Percentiles rank a stretch among this genome's conserved stretches.
Evolutionary conservation across 371 early-diverging fungal species (phyloP).

Genomic region (Mucor ambiguus): DNA sequence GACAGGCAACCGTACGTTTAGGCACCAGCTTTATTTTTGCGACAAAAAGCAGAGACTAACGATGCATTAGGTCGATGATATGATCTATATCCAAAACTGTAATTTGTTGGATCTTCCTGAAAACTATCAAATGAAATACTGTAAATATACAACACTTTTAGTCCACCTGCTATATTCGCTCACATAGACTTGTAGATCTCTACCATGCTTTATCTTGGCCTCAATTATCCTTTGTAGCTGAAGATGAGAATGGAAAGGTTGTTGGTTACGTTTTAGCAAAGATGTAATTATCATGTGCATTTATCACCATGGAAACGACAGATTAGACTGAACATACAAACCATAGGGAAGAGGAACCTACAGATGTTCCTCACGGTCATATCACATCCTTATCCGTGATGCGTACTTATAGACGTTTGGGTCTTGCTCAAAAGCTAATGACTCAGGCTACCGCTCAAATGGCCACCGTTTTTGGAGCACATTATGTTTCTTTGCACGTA

Average conservation of each 20-base stretch:
- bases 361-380: slow-evolving; percentile 87
- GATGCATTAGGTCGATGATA: slow-evolving; percentile 65
- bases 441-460: slow-evolving; percentile 89
- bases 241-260: slow-evolving; percentile 87
- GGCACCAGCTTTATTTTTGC: not conserved
- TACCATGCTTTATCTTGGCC: slow-evolving; percentile 98
- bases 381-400: slow-evolving; percentile 96
- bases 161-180: not conserved
- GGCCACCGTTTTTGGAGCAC: slow-evolving; percentile 86
- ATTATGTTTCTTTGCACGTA: slow-evolving; percentile 93
- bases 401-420: slow-evolving; percentile 93
- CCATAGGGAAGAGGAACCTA: slow-evolving; percentile 84
- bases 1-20: slow-evolving; percentile 65
- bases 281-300: slow-evolving; percentile 63
- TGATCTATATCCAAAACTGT: slow-evolving; percentile 92
- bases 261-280: slow-evolving; percentile 98
- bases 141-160: slow-evolving; percentile 32
- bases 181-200: slow-evolving; percentile 55
- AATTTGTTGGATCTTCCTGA: slow-evolving; percentile 97
- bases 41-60: not conserved
- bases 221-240: slow-evolving; percentile 94
- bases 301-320: no score
- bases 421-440: slow-evolving; percentile 96
- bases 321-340: not conserved
- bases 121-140: slow-evolving; percentile 99